Evolutionary conservation across 2,329 filamentous ascomycete species (phyloP), one percentile per base, ranked within the genome.

Genomic region (Microcyclospora pomicola): DNA sequence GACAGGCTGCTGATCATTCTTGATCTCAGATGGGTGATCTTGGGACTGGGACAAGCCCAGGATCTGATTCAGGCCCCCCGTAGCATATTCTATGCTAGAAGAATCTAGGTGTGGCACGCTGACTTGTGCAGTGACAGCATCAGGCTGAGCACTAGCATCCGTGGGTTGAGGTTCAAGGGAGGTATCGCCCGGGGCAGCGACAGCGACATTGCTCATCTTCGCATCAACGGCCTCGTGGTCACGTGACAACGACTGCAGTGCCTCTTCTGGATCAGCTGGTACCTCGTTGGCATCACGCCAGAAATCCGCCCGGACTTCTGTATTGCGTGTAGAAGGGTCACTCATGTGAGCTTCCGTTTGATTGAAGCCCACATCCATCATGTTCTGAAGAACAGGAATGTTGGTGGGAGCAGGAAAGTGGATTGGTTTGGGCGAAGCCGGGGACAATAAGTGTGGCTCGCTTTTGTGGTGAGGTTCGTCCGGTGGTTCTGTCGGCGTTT

Each of bases 351-450:
- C 70, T 38, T 75, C 67, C 39, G 75, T 75, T 57, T 80, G 75
- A 61, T 79, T 77, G 66, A 81, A 80, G 49, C 72, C 64, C 38
- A 76, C 75, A 61, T 83, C 77, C 72, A 75, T 82, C 62, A 81
- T 77, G 55, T 78, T 76, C 55, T 77, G 71, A 53, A 82, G 66
- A 38, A 83, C 72, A 41, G 78, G 76, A 42, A 82, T 80, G 49
- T 75, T 79, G 49, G 75, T 70, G 37, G 77, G 76, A 59, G 78
- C 73, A 48, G 77, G 71, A 48, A 77, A 66, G 59, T 82, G 75
- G 50, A 81, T 61, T 48, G 79, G 79, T 51, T 77, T 75, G 53
- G 80, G 80, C 56, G 77, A 82, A 54, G 80, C 73, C 46, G 80
- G 79, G 54, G 76, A 80, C 53, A 80, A 63, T 47, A 56, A 29